phyloP scores from a whole-genome alignment of 257 asterid species.

The Eucommia ulmoides region DNA sequence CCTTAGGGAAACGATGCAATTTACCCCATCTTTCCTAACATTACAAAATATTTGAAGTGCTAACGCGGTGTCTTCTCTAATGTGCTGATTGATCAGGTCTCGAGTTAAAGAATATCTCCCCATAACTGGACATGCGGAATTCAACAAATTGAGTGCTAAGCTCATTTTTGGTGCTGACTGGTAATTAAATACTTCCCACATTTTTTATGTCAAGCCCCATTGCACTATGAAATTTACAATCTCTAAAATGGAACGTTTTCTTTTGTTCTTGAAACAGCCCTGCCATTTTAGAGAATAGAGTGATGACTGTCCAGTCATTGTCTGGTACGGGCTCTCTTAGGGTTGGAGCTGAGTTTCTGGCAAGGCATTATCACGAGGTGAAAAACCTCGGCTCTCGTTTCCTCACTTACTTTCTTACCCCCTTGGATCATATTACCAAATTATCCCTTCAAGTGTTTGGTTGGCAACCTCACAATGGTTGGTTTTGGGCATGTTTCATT shows the following conservation, averaged over 20 bases:
- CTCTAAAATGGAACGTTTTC: neutral
- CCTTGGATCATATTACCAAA: too few relatives aligned
- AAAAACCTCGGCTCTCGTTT: too few relatives aligned
- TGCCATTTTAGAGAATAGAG: constrained; percentile 56
- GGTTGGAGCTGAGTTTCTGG: constrained; percentile 76
- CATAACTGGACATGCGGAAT: constrained; percentile 62
- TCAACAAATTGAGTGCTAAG: constrained; percentile 80
- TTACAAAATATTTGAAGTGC: too few relatives aligned
- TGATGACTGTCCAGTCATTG: constrained; percentile 64
- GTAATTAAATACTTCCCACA: constrained; percentile 13
- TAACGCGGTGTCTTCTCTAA: too few relatives aligned
- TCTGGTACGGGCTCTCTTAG: constrained; percentile 86
- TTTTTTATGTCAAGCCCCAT: neutral
- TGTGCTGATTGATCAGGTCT: constrained; percentile 27
- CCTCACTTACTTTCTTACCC: too few relatives aligned
- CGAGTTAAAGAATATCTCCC: constrained; percentile 83
- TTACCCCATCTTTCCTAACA: too few relatives aligned
- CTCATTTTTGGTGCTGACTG: constrained; percentile 75
- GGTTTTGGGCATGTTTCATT: too few relatives aligned
- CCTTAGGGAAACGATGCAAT: too few relatives aligned
- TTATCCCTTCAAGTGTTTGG: too few relatives aligned
- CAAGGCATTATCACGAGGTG: constrained; percentile 67
- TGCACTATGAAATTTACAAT: neutral
- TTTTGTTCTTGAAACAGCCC: constrained; percentile 27
- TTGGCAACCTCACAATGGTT: too few relatives aligned